Base-by-base conservation (phyloP, 768 basidiomycete species). In the Pholiota molesta region DNA sequence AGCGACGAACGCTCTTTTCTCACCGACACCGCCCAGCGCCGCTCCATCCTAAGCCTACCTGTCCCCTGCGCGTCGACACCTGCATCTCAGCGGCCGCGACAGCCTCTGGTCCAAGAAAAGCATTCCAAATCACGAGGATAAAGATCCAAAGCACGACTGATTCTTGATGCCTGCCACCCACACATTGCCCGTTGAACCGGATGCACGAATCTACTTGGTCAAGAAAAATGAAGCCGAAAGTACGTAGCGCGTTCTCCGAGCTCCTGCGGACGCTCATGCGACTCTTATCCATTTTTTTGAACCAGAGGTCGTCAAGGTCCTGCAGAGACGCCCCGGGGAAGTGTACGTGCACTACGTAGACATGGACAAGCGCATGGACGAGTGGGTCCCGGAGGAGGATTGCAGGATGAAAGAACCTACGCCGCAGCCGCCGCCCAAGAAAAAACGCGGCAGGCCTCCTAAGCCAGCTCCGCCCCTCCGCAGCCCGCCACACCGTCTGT, bases 311-410 rank as follows among this genome's bases (percentile, higher is more conserved):
- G 90, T 82, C 13, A 77, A 83, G 21, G 75, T 91, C 59, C 74
- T 90, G 28, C 80, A 85, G 40, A 79, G 76, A 61, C 82, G 81
- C 37, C 70, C 71, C 19, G 82, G 75, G 11, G 80, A 85, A 60
- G 82, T 83, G 60, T 89, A 88, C 68, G 88, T 92, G n/a, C 90
- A 91, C 75, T 92, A 89, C 70, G 71, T 86, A 54, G 82, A 83
- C 68, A 77, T 81, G 23, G 91, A 93, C 77, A 89, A 89, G 71
- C 80, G 88, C 13, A 75, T 91, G 66, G 91, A 92, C 71, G 88
- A 89, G 70, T 92, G 91, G 91, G 75, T 90, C 21, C 75, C 83
- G 3, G 82, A 81, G 64, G 71, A 73, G 21, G 63, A 73, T 49
- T 75, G 86, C 63, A 77, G 71, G 53, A 72, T 71, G 51, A 70